Evolutionary conservation across 805 yeast species (phyloP), one percentile per base, ranked within the genome.

Genomic region (Wickerhamiella azymoides): DNA sequence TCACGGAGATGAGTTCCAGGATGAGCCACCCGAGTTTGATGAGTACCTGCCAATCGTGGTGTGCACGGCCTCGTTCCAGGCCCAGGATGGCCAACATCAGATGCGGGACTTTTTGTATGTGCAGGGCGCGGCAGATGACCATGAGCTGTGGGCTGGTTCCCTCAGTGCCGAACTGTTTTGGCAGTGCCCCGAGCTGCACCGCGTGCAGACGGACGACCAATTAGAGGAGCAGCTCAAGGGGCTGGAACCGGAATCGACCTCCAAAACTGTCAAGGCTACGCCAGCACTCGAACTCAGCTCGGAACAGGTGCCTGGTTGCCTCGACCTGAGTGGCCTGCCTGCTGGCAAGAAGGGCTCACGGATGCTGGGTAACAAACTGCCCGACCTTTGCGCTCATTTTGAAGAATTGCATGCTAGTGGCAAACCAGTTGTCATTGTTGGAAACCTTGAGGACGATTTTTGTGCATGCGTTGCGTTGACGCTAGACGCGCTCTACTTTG

Each of bases 111-210:
- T 63, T 52, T 62, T 70, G 0, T 86, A 86, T 57, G 82, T 85
- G 1, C 96, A 85, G 61, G 96, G 96, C 1, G 92, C 95, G 0
- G 96, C 92, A 0, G 96, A 86, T 60, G 96, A 88, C 55, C 94
- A 86, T 58, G 96, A 86, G 55, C 65, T 79, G 10, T 86, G 96
- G 96, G 72, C 80, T 0, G 66, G 71, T 4, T 64, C 69, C 0
- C 59, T 84, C 26, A 70, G 68, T 1, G 76, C 88, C 0, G 53
- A 55, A 0, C 41, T 73, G 24, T 73, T 81, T 41, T 84, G 94
- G 93, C 44, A 56, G 3, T 56, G 72, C 48, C 43, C 58, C 2
- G 60, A 57, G 3, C 54, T 72, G 16, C 50, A 56, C 2, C 61
- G 65, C 8, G 41, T 45, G 3, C 44, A 55, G 3, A 47, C 64